Evolutionary conservation across 108 stramenopile species (phyloP).

Genomic region (Asterionellopsis glacialis): DNA sequence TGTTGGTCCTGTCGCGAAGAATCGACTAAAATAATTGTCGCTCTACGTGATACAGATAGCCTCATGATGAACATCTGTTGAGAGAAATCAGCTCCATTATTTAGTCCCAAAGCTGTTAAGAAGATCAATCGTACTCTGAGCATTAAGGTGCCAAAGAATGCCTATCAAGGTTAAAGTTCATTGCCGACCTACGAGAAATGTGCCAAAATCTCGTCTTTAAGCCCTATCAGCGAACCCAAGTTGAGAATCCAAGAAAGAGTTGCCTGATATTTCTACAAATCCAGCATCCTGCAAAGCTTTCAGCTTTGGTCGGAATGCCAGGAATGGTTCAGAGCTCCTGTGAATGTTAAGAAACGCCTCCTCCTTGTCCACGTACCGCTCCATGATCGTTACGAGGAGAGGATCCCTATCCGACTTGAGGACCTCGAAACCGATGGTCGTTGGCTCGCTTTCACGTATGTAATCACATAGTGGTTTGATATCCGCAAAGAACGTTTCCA

Average conservation of each 20-base stretch:
- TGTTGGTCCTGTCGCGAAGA: too few species aligned
- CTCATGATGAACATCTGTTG: too few species aligned
- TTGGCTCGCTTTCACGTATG: slow-evolving; percentile 16
- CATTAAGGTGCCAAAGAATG: too few species aligned
- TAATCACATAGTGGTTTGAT: slow-evolving; percentile 16
- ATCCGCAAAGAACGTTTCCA: slow-evolving; percentile 26
- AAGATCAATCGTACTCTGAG: too few species aligned
- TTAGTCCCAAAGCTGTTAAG: too few species aligned
- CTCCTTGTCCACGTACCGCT: slow-evolving; percentile 69
- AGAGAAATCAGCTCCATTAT: too few species aligned
- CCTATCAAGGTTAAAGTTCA: too few species aligned
- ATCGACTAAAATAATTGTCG: too few species aligned
- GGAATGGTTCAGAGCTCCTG: slow-evolving; percentile 38
- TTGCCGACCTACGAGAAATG: too few species aligned
- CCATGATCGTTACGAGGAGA: slow-evolving; percentile 44
- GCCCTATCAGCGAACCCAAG: slow-evolving; percentile 29
- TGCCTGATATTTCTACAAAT: slow-evolving; percentile 40
- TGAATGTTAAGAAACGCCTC: slow-evolving; percentile 51
- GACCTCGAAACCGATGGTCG: slow-evolving; percentile 58
- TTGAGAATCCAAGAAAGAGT: slow-evolving; percentile 46
- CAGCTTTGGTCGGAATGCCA: slow-evolving; percentile 54
- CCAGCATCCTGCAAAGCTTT: slow-evolving; percentile 49
- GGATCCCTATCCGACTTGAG: slow-evolving; percentile 52
- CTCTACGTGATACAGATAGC: too few species aligned
- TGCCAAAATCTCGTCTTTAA: too few species aligned